phyloP scores from a whole-genome alignment of 768 basidiomycete species.

The Kondoa subrosea region DNA sequence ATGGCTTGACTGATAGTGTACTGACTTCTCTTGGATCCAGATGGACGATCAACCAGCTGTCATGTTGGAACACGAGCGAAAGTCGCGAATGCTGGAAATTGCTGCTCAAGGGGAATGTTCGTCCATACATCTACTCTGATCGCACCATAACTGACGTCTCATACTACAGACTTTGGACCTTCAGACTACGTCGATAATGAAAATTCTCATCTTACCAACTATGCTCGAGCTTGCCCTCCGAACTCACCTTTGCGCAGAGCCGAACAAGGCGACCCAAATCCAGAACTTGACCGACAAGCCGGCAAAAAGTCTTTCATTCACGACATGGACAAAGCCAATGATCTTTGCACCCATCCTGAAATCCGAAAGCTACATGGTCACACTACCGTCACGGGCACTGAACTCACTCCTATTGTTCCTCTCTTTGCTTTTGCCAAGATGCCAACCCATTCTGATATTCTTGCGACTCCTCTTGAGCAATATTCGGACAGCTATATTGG shows the following conservation, averaged over 20 bases:
- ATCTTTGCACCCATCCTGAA: slow-evolving; percentile 28
- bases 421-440: slow-evolving; percentile 83
- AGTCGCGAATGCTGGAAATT: slow-evolving; percentile 25
- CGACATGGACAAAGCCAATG: slow-evolving; percentile 22
- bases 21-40: slow-evolving; percentile 17
- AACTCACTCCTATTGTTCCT: slow-evolving; percentile 24
- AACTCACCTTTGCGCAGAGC: slow-evolving; percentile 27
- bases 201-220: slow-evolving; percentile 21
- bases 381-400: slow-evolving; percentile 24
- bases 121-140: no score
- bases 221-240: slow-evolving; percentile 27
- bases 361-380: slow-evolving; percentile 25
- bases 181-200: slow-evolving; percentile 26
- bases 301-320: slow-evolving; percentile 27
- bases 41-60: slow-evolving; percentile 27
- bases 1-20: neutral
- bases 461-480: slow-evolving; percentile 92
- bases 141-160: slow-evolving; percentile 4
- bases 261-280: slow-evolving; percentile 24
- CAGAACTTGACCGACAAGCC: neutral
- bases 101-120: slow-evolving; percentile 25
- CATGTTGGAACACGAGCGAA: slow-evolving; percentile 23
- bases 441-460: slow-evolving; percentile 67
- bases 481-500: slow-evolving; percentile 36
- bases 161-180: slow-evolving; percentile 23